Evolutionary conservation across 495 filamentous ascomycete genomes (phyloP).

Genomic region (Cladorrhinum samala): DNA sequence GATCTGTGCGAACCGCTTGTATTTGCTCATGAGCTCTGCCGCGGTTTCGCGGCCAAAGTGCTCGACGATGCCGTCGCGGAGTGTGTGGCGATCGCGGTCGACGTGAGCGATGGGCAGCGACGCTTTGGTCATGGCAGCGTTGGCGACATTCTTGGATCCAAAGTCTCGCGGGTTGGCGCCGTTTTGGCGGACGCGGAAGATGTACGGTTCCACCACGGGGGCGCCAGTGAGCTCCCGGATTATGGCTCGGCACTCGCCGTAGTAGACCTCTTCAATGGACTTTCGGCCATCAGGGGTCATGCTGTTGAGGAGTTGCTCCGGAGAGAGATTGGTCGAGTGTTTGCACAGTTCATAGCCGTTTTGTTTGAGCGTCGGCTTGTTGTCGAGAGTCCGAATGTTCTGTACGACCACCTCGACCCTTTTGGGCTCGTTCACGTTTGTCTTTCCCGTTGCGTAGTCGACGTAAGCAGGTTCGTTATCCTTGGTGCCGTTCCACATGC

Average conservation of each 20-base stretch:
- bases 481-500: constrained; percentile 7
- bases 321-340: not conserved
- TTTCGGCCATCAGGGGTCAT: constrained; percentile 3
- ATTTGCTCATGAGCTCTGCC: not conserved
- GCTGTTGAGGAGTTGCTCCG: not conserved
- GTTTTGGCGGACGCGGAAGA: constrained; percentile 7
- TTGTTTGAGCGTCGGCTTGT: not conserved
- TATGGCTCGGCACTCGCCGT: not conserved
- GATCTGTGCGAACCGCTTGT: constrained; percentile 4
- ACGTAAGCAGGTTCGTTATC: not conserved
- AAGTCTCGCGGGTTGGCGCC: constrained; percentile 5
- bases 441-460: not conserved
- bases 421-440: constrained; percentile 4
- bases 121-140: not conserved
- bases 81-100: not conserved
- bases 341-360: not conserved
- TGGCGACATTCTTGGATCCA: constrained; percentile 1
- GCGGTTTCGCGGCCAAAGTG: not conserved
- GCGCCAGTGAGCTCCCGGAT: not conserved
- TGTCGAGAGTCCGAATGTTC: not conserved
- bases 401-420: not conserved
- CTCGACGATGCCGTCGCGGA: constrained; percentile 2
- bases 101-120: constrained; percentile 1
- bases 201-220: constrained; percentile 1
- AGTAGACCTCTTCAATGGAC: not conserved